Evolutionary conservation across 192 early-diverging fungal genomes (phyloP).

Genomic region (Piromyces finnis): DNA sequence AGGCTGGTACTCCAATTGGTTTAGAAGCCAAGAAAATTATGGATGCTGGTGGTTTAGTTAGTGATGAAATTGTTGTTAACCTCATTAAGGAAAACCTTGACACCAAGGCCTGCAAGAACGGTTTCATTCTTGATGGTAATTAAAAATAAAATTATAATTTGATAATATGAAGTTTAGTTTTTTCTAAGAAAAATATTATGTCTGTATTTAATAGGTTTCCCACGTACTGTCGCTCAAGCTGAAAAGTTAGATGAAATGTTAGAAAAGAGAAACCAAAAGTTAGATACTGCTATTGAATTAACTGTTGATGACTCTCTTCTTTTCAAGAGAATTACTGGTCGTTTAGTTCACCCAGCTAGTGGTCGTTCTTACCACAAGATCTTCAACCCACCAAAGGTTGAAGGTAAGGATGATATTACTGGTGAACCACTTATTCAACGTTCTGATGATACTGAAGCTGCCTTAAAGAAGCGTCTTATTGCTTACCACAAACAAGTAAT

Average conservation of each 20-base stretch:
- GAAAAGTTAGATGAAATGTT: conserved; percentile 98
- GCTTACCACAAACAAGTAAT: conserved; percentile 61
- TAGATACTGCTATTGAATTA: conserved; percentile 85
- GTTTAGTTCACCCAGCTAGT: conserved; percentile 82
- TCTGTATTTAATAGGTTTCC: conserved; percentile 52
- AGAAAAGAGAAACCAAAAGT: conserved; percentile 48
- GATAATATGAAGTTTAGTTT: no score
- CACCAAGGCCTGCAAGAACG: conserved; percentile 85
- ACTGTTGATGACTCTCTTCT: conserved; percentile 83
- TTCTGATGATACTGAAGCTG: conserved; percentile 90
- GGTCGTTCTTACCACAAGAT: conserved; percentile 31
- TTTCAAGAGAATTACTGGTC: conserved; percentile 89
- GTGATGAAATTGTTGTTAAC: conserved; percentile 94
- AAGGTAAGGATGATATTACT: conserved; percentile 85
- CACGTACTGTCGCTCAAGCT: conserved; percentile 92
- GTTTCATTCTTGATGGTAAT: conserved; percentile 85
- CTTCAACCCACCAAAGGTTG: conserved; percentile 86
- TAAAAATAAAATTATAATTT: no score
- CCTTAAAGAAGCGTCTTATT: conserved; percentile 78
- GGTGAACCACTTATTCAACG: conserved; percentile 95
- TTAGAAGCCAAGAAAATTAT: conserved; percentile 94
- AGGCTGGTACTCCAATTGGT: conserved; percentile 46
- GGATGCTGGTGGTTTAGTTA: conserved; percentile 93
- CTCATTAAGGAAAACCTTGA: conserved; percentile 95
- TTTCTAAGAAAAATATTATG: no score